Conservation (phyloP, 2,329 filamentous ascomycete species). For the Monosporascus sp. region DNA sequence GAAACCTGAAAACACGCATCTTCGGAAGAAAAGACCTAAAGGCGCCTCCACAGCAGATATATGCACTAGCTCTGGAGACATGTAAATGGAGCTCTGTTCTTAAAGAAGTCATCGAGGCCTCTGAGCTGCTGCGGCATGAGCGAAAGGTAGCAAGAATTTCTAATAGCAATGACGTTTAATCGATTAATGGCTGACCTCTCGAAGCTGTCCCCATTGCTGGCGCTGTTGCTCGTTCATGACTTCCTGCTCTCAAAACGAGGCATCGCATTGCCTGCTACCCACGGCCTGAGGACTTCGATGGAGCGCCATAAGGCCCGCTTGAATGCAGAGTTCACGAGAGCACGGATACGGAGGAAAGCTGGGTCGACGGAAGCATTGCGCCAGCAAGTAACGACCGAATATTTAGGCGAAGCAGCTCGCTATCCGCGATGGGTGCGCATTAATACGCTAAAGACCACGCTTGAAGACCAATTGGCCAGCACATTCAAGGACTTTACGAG, state of each 20-base stretch:
- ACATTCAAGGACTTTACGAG: conserved; percentile 64
- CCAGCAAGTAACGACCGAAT: conserved; percentile 48
- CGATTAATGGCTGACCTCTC: conserved; percentile 12
- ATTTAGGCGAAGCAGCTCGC: conserved; percentile 40
- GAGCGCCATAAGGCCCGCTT: conserved; percentile 79
- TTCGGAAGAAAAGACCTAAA: conserved; percentile 72
- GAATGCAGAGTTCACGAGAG: conserved; percentile 74
- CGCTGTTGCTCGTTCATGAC: conserved; percentile 81
- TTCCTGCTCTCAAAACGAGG: conserved; percentile 75
- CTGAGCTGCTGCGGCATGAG: conserved; percentile 72
- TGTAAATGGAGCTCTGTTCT: conserved; percentile 86
- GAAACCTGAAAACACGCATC: conserved; percentile 80
- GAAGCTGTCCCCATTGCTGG: conserved; percentile 74
- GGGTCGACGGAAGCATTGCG: conserved; percentile 63
- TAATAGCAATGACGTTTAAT: conserved; percentile 1
- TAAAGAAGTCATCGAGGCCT: conserved; percentile 82
- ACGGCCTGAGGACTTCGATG: conserved; percentile 70
- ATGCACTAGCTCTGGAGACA: conserved; percentile 79
- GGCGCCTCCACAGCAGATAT: conserved; percentile 74
- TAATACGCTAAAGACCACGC: conserved; percentile 68
- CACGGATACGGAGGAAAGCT: conserved; percentile 66
- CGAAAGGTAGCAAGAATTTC: conserved; percentile 59
- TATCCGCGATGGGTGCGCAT: conserved; percentile 92
- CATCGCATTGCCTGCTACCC: conserved; percentile 72
- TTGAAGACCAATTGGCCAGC: conserved; percentile 66